Evolutionary conservation across 192 early-diverging fungal species (phyloP).

Genomic region (Backusella tarrabulga): DNA sequence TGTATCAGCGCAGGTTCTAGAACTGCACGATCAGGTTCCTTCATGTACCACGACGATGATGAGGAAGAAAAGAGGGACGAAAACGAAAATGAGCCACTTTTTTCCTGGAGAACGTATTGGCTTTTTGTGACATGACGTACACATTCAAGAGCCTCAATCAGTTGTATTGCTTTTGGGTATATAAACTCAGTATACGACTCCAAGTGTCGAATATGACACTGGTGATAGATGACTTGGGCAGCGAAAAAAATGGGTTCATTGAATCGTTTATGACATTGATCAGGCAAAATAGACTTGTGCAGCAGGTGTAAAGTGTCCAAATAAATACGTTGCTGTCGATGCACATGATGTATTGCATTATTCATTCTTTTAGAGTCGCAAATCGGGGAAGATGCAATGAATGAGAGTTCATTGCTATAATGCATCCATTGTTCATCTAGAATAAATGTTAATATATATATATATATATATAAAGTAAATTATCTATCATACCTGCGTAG

Average conservation of each 20-base stretch:
- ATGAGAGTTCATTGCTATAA: neutral
- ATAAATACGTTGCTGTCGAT: conserved; percentile 14
- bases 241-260: conserved; percentile 15
- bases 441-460: neutral
- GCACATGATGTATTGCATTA: conserved; percentile 4
- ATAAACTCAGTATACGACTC: neutral
- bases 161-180: neutral
- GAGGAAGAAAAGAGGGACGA: neutral
- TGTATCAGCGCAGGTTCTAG: neutral
- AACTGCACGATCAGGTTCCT: neutral
- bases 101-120: neutral
- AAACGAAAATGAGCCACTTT: neutral
- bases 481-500: neutral
- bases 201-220: conserved; percentile 9
- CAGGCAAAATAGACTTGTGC: neutral
- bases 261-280: conserved; percentile 3
- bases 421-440: conserved; percentile 13
- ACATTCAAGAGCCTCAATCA: neutral
- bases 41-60: neutral
- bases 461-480: neutral
- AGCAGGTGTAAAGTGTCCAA: conserved; percentile 11
- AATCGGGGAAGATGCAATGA: no score
- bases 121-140: neutral
- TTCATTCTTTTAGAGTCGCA: neutral
- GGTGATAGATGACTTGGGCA: neutral